Conservation (phyloP, 768 basidiomycete species). For the Collybiopsis confluens region DNA sequence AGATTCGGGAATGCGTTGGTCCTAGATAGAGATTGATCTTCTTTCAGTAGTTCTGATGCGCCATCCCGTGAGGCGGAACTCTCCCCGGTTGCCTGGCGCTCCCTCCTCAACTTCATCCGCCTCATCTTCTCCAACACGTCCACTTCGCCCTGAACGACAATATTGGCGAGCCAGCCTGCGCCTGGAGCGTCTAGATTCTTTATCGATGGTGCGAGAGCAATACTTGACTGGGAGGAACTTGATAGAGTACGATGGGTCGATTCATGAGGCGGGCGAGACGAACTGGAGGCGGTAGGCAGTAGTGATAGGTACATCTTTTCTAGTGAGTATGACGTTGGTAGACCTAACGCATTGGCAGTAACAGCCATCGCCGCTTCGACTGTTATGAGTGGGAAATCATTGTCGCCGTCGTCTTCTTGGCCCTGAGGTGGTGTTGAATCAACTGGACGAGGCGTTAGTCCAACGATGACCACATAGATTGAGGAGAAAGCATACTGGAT, state of each 20-base stretch:
- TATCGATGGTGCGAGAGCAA: not conserved
- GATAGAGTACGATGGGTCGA: not conserved
- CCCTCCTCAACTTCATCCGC: conserved; percentile 53
- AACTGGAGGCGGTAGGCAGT: no score
- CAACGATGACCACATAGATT: not conserved
- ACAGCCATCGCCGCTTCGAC: not conserved
- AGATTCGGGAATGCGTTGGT: not conserved
- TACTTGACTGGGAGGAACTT: not conserved
- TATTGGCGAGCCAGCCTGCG: conserved; percentile 67
- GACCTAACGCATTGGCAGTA: not conserved
- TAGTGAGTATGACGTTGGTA: not conserved
- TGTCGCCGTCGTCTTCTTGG: not conserved
- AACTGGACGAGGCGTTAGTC: no score
- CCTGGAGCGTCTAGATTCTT: not conserved
- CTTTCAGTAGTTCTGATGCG: not conserved
- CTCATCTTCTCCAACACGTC: conserved; percentile 53
- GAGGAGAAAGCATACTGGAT: conserved; percentile 37
- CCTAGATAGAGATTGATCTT: not conserved
- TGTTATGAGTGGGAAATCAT: not conserved
- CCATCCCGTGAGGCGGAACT: conserved; percentile 54
- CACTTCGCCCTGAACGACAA: conserved; percentile 86
- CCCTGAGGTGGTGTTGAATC: not conserved
- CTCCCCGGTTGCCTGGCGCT: conserved; percentile 44
- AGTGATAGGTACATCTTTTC: no score
- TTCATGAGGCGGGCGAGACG: not conserved